Percentiles rank a stretch among this genome's conserved stretches.
phyloP scores from a whole-genome alignment of 306 rosid species.

The Trichosanthes cucumerina region DNA sequence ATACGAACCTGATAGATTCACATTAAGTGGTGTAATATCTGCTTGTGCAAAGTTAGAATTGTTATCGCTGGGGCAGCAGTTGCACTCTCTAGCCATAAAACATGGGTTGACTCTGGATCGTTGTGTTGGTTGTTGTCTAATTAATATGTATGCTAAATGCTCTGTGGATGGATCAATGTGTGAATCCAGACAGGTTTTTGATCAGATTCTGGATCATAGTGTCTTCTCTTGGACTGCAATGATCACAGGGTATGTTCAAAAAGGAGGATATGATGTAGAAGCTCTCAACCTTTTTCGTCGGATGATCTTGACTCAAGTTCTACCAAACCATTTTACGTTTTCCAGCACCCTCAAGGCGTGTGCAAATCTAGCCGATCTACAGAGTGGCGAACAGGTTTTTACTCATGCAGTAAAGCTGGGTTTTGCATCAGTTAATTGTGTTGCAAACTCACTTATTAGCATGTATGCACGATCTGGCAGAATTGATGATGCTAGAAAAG shows the following conservation, averaged over 20 bases:
- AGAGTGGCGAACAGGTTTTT: slow-evolving; percentile 33
- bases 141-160: slow-evolving; percentile 53
- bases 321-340: slow-evolving; percentile 49
- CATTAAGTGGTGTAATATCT: slow-evolving; percentile 28
- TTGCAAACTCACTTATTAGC: slow-evolving; percentile 43
- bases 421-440: slow-evolving; percentile 33
- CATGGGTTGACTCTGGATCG: slow-evolving; percentile 34
- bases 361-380: slow-evolving; percentile 29
- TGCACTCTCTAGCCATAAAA: slow-evolving; percentile 44
- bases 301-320: slow-evolving; percentile 30
- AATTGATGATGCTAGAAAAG: slow-evolving; percentile 39
- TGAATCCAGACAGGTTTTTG: slow-evolving; percentile 30
- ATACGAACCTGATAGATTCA: slow-evolving; percentile 36
- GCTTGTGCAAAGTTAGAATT: slow-evolving; percentile 30
- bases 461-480: slow-evolving; percentile 52
- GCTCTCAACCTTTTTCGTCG: slow-evolving; percentile 28
- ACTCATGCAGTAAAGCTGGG: slow-evolving; percentile 36
- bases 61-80: slow-evolving; percentile 36
- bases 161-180: slow-evolving; percentile 20
- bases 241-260: slow-evolving; percentile 33
- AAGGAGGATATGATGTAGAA: slow-evolving; percentile 27
- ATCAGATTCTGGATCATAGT: slow-evolving; percentile 30
- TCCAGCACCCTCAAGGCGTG: slow-evolving; percentile 46
- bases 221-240: slow-evolving; percentile 62
- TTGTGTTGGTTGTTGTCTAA: slow-evolving; percentile 45